These are phyloP conservation scores for Centrapalus pauciflorus DNA, from an alignment of 129 eudicot genomes.

Conservation along the genomic window DNA sequence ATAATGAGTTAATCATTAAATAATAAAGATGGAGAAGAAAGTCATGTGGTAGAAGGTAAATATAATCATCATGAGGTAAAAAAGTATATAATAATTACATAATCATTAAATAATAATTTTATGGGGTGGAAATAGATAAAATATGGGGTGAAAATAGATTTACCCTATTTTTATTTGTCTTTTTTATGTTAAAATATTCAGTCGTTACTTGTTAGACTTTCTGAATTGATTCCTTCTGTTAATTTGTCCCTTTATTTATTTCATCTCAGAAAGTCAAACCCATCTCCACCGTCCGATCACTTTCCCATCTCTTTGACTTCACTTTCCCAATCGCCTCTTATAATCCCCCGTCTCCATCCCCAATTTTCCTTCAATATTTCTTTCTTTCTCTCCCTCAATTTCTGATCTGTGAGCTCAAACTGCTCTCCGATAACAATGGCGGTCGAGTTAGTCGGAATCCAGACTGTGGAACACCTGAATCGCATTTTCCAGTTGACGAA, in stretches of 20 bases:
- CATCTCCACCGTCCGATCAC: constrained; percentile 23
- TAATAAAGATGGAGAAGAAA: no score
- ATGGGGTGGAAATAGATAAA: no score
- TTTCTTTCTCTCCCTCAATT: not conserved
- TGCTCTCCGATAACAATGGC: constrained; percentile 21
- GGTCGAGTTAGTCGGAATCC: constrained; percentile 36
- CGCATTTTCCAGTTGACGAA: constrained; percentile 31
- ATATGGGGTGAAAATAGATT: no score
- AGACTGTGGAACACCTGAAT: constrained; percentile 18
- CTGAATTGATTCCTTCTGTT: constrained; percentile 19
- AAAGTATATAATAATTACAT: no score
- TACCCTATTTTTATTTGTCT: not conserved
- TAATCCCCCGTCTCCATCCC: constrained; percentile 23
- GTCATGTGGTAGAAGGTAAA: no score
- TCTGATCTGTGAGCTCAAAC: not conserved
- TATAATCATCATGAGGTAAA: no score
- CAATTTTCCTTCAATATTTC: constrained; percentile 4
- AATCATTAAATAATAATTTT: no score
- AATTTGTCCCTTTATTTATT: constrained; percentile 27
- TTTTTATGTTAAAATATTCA: constrained; percentile 1
- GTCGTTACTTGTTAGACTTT: constrained; percentile 35
- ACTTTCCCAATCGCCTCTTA: not conserved
- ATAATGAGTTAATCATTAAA: no score
- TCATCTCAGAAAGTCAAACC: constrained; percentile 26
- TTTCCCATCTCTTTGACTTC: constrained; percentile 24